Evolutionary conservation across 2,329 filamentous ascomycete genomes (phyloP), one percentile per base, ranked within the genome.

Genomic region (Phialophora expanda): DNA sequence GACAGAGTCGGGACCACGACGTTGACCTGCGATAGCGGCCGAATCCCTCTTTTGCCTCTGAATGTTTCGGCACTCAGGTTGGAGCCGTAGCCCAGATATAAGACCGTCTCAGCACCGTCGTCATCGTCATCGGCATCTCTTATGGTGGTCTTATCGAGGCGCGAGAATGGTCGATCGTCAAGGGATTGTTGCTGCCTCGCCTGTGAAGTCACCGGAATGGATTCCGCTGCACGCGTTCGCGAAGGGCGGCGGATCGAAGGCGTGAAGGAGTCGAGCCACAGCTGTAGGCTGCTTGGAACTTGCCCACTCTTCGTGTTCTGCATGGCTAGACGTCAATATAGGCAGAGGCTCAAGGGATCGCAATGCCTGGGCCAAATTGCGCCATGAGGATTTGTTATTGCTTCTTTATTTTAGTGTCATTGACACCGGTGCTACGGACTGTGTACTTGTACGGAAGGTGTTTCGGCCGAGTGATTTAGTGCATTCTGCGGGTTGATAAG

Each of bases 81-180:
- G 60, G 93, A 97, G 71, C 94, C 95, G 76, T 97, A 98, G 11
- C 93, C 94, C 24, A 94, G 86, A 76, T 94, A 94, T 59, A 93
- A 84, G 28, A 93, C 83, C 1, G 90, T 90, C 46, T 81, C 60
- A 14, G 57, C 17, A 9, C 24, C 46, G n/a, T 50, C 46, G 4
- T 80, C 60, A 12, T 61, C 17, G 8, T n/a, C 46, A 8, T 41
- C 34, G 9, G 24, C 32, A 54, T 28, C 44, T 38, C 44, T n/a
- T 59, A 32, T 51, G 11, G 54, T 24, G 28, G 22, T 41, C 32
- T 57, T 8, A 11, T 41, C 11, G 12, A 46, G 48, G 46, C 41
- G 41, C 28, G 38, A 38, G 46, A 30, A 28, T 50, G 57, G 17
- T 66, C 62, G 50, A 30, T 67, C 63, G 50, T 41, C 41, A 24